Evolutionary conservation across 208 protist genomes (phyloP).

Genomic region (Leishmania turanica): DNA sequence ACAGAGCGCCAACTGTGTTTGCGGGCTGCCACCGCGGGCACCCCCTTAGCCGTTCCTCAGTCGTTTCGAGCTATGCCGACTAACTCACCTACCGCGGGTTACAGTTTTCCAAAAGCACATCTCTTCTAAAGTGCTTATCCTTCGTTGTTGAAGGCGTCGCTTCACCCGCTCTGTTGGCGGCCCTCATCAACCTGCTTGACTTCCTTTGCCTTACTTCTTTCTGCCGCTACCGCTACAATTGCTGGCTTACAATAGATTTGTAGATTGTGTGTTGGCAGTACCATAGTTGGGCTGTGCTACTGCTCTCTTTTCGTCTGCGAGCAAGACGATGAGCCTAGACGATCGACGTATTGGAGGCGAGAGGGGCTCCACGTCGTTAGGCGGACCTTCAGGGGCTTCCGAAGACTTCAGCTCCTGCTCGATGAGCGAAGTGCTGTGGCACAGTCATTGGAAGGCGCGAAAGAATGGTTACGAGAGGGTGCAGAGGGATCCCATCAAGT

Average conservation of each 20-base stretch:
- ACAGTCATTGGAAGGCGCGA: slow-evolving; percentile 83
- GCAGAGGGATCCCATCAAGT: slow-evolving; percentile 25
- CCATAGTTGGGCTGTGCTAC: neutral
- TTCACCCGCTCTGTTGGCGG: neutral
- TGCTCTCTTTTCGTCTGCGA: slow-evolving; percentile 1
- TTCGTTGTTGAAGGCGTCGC: neutral
- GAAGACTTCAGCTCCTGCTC: slow-evolving; percentile 62
- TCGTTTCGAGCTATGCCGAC: neutral
- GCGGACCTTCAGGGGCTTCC: slow-evolving; percentile 3
- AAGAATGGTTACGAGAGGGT: slow-evolving; percentile 68
- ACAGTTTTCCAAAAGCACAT: neutral
- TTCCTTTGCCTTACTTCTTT: neutral
- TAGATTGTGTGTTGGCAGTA: neutral
- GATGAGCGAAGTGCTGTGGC: slow-evolving; percentile 49
- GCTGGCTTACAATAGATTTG: neutral
- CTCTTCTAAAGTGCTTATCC: neutral
- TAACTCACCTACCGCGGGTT: neutral
- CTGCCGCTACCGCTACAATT: neutral
- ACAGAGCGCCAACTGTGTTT: neutral
- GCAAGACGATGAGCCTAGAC: slow-evolving; percentile 42
- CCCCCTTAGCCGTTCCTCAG: neutral
- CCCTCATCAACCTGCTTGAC: neutral
- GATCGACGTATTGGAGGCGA: slow-evolving; percentile 44
- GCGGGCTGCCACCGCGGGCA: neutral
- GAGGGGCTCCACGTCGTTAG: slow-evolving; percentile 27